These are phyloP conservation scores for Dichotomocladium elegans DNA, from an alignment of 371 early-diverging fungal genomes.

Conservation along the genomic window DNA sequence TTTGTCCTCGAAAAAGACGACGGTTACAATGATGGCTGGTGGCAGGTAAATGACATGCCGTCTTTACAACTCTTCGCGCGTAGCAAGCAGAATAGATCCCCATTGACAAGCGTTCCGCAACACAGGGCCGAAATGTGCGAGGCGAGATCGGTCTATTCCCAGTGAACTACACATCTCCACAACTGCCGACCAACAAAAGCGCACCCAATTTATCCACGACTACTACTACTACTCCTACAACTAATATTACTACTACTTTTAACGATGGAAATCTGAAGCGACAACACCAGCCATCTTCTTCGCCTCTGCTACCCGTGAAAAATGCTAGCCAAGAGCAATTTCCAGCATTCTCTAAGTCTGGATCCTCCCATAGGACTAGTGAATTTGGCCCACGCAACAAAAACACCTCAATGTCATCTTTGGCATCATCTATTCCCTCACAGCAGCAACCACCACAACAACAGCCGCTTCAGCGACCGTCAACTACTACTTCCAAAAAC, in stretches of 20 bases:
- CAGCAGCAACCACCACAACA: neutral
- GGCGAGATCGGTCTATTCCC: constrained; percentile 70
- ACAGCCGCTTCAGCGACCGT: constrained; percentile 2
- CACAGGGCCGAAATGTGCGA: constrained; percentile 39
- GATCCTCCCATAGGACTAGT: constrained; percentile 1
- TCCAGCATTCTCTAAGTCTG: constrained; percentile 12
- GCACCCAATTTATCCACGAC: no score
- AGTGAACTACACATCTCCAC: constrained; percentile 47
- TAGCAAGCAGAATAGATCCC: neutral
- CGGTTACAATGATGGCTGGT: constrained; percentile 82
- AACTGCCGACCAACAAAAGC: neutral
- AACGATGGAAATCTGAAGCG: neutral
- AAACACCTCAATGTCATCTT: neutral
- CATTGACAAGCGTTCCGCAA: no score
- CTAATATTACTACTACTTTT: no score
- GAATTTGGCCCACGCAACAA: neutral
- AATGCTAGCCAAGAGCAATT: neutral
- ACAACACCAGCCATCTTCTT: neutral
- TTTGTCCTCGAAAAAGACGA: constrained; percentile 77
- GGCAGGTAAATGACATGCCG: constrained; percentile 81
- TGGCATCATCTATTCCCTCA: neutral
- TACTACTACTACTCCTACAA: no score
- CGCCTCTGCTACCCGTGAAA: no score
- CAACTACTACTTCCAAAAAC: neutral
- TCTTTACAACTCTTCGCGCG: no score